These are phyloP conservation scores for Collybia sordida DNA, from an alignment of 768 basidiomycete genomes.

Conservation along the genomic window DNA sequence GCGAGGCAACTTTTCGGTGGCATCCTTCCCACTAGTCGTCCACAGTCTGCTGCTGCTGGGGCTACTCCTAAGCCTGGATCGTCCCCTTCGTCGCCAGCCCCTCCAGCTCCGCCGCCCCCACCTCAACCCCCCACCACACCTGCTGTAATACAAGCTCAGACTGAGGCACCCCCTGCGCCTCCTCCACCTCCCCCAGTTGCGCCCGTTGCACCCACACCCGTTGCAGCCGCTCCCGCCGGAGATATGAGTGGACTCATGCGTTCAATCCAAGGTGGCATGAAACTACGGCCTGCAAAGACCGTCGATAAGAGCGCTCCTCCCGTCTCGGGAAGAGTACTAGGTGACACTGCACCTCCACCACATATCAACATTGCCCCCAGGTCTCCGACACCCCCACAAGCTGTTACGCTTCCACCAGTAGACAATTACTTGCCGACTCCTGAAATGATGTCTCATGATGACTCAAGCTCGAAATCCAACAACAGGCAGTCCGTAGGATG, in stretches of 20 bases:
- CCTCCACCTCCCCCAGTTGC: conserved; percentile 32
- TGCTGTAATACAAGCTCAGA: conserved; percentile 21
- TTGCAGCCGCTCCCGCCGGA: conserved; percentile 35
- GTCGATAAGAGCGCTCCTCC: conserved; percentile 77
- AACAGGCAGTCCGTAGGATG: conserved; percentile 87
- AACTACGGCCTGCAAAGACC: conserved; percentile 74
- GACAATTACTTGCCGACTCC: conserved; percentile 25
- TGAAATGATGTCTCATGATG: conserved; percentile 22
- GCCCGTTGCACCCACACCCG: conserved; percentile 27
- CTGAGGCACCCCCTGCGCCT: conserved; percentile 33
- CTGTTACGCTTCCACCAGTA: conserved; percentile 18
- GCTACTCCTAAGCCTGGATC: conserved; percentile 47
- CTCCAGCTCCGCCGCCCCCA: conserved; percentile 30
- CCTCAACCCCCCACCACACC: conserved; percentile 30
- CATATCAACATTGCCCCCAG: conserved; percentile 60
- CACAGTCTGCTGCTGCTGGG: conserved; percentile 47
- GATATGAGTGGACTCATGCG: conserved; percentile 67
- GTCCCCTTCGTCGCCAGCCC: conserved; percentile 33
- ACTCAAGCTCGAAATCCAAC: conserved; percentile 26
- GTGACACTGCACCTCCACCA: conserved; percentile 65
- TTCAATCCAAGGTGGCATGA: conserved; percentile 77
- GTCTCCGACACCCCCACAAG: conserved; percentile 39
- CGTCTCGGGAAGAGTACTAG: conserved; percentile 76
- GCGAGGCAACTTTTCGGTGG: conserved; percentile 80
- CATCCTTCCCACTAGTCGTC: conserved; percentile 57